phyloP scores from a whole-genome alignment of 805 yeast genomes.

The Wickerhamomyces pijperi region DNA sequence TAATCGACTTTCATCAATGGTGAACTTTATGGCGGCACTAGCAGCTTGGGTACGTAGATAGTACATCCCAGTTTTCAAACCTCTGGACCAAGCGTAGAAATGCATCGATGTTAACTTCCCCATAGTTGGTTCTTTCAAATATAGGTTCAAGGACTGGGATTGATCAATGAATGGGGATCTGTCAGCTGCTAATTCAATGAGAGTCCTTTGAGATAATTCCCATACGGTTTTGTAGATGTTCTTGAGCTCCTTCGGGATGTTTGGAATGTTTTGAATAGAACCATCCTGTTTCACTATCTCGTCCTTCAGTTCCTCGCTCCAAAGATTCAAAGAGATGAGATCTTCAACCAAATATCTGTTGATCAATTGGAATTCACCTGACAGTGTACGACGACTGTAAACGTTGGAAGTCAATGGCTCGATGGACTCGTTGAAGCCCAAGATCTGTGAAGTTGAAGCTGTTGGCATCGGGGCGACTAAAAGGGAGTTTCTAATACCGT shows the following conservation, averaged over 20 bases:
- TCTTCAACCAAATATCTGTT: conserved; percentile 81
- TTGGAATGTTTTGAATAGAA: conserved; percentile 66
- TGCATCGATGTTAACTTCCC: conserved; percentile 94
- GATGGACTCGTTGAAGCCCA: conserved; percentile 91
- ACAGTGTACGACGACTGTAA: conserved; percentile 79
- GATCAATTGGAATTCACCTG: conserved; percentile 92
- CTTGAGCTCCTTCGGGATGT: conserved; percentile 59
- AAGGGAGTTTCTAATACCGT: conserved; percentile 82
- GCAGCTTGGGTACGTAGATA: conserved; percentile 95
- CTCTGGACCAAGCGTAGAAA: conserved; percentile 95
- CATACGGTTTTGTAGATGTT: conserved; percentile 87
- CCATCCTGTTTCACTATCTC: conserved; percentile 70
- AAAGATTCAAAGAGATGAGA: conserved; percentile 67
- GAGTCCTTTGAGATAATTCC: conserved; percentile 82
- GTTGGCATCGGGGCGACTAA: conserved; percentile 97
- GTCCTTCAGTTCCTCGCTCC: conserved; percentile 75
- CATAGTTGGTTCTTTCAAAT: conserved; percentile 80
- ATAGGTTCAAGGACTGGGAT: conserved; percentile 85
- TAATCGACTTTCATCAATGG: conserved; percentile 35
- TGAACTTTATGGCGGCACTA: conserved; percentile 90
- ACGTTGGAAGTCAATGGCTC: conserved; percentile 96
- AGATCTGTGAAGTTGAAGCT: conserved; percentile 93
- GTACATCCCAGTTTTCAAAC: conserved; percentile 95
- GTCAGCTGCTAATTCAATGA: conserved; percentile 80
- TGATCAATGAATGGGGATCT: conserved; percentile 81